Evolutionary conservation across 345 rosid species (phyloP).

Genomic region (Kandelia obovata): DNA sequence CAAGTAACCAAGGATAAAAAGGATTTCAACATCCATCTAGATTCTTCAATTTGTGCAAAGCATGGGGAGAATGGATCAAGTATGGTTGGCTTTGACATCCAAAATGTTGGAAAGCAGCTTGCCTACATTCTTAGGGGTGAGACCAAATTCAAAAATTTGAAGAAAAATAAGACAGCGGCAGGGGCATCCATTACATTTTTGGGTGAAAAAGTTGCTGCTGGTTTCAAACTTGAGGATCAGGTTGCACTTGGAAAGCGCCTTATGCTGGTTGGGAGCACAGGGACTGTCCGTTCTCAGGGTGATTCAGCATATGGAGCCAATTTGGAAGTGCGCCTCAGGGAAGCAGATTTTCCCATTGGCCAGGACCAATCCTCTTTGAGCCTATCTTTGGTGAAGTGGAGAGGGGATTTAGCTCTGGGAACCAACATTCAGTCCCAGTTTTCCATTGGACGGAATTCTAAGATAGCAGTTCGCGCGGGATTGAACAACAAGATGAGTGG

Average conservation of each 20-base stretch:
- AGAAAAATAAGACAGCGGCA: slow-evolving; percentile 63
- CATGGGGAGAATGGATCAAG: slow-evolving; percentile 77
- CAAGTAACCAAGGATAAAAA: slow-evolving; percentile 97
- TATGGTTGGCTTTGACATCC: slow-evolving; percentile 97
- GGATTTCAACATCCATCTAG: slow-evolving; percentile 87
- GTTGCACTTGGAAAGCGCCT: slow-evolving; percentile 71
- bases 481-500: slow-evolving; percentile 93
- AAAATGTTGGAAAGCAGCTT: slow-evolving; percentile 87
- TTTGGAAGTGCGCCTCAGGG: slow-evolving; percentile 75
- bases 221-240: slow-evolving; percentile 87
- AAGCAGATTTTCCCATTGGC: slow-evolving; percentile 80
- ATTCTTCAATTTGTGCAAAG: slow-evolving; percentile 75
- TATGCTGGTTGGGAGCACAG: slow-evolving; percentile 76
- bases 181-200: slow-evolving; percentile 78
- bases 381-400: slow-evolving; percentile 87
- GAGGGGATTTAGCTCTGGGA: slow-evolving; percentile 87
- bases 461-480: slow-evolving; percentile 84
- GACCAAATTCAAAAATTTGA: slow-evolving; percentile 73
- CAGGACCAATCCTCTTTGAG: slow-evolving; percentile 89
- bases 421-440: slow-evolving; percentile 88
- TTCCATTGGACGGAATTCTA: slow-evolving; percentile 66
- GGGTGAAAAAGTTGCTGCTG: slow-evolving; percentile 83
- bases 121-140: slow-evolving; percentile 82
- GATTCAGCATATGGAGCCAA: slow-evolving; percentile 92
- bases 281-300: slow-evolving; percentile 67